Evolutionary conservation across 257 asterid species (phyloP).

Genomic region (Capsicum pubescens): DNA sequence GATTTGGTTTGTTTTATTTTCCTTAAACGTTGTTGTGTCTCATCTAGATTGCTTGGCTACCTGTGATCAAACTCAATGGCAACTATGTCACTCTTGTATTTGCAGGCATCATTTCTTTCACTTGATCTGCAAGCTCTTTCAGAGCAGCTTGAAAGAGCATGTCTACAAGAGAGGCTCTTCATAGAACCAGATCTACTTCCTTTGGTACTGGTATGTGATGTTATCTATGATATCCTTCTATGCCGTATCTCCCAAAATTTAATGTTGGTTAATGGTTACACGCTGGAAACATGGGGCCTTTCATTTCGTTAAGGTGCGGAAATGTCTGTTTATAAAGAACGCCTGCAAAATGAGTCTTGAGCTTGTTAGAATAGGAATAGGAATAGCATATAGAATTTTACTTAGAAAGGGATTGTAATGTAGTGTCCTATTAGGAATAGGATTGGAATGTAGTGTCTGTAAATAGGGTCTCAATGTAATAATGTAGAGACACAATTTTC

Average conservation of each 20-base stretch:
- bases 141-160: slow-evolving; percentile 71
- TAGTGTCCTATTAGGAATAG: no score
- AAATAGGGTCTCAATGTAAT: no score
- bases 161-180: slow-evolving; percentile 74
- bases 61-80: neutral
- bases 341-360: slow-evolving; percentile 10
- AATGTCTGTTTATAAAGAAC: neutral
- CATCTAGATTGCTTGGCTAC: neutral
- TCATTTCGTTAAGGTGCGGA: neutral
- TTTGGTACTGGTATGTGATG: slow-evolving; percentile 59
- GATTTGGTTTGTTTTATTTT: slow-evolving; percentile 1
- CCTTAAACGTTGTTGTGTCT: neutral
- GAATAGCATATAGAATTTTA: no score
- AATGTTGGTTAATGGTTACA: slow-evolving; percentile 9
- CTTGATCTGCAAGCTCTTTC: slow-evolving; percentile 74
- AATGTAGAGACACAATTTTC: no score
- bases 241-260: neutral
- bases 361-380: no score
- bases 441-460: no score
- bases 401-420: no score
- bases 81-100: slow-evolving; percentile 29
- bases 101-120: slow-evolving; percentile 85
- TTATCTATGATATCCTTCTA: slow-evolving; percentile 1
- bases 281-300: slow-evolving; percentile 20
- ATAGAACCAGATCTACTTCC: slow-evolving; percentile 68